phyloP scores from a whole-genome alignment of 139 green algal genomes.

The Tetradesmus obliquus region DNA sequence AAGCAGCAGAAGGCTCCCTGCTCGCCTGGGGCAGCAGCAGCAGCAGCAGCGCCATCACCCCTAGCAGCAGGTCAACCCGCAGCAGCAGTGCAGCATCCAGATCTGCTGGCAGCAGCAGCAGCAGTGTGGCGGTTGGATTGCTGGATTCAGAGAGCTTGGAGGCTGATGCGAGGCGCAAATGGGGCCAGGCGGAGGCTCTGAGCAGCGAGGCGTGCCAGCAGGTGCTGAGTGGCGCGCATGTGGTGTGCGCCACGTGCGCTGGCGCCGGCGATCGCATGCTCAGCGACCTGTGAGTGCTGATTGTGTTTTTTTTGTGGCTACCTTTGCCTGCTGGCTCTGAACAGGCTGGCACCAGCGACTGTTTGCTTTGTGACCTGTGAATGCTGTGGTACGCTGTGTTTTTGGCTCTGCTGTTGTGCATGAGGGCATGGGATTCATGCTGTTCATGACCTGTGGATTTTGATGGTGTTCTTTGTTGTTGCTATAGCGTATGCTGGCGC shows the following conservation, averaged over 20 bases:
- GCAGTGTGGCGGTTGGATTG: not conserved
- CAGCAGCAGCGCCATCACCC: not conserved
- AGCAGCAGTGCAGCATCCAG: not conserved
- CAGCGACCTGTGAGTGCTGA: constrained; percentile 11
- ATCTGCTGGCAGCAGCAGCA: not conserved
- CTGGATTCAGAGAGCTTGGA: constrained; percentile 1
- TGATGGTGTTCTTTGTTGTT: too few relatives aligned
- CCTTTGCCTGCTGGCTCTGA: too few relatives aligned
- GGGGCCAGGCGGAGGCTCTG: constrained; percentile 30
- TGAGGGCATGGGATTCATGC: too few relatives aligned
- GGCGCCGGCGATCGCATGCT: constrained; percentile 68
- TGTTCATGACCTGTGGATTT: too few relatives aligned
- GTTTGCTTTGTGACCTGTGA: not conserved
- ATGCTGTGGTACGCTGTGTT: not conserved
- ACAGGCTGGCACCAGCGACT: too few relatives aligned
- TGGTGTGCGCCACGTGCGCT: constrained; percentile 72
- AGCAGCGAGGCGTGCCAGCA: constrained; percentile 9
- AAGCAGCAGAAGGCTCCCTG: constrained; percentile 8
- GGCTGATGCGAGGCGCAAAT: constrained; percentile 17
- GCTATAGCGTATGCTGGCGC: too few relatives aligned
- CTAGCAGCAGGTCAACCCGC: not conserved
- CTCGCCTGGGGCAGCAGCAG: constrained; percentile 1
- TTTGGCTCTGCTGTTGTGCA: too few relatives aligned
- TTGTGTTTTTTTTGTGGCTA: not conserved
- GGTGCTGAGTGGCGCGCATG: constrained; percentile 66